Evolutionary conservation across 2,329 filamentous ascomycete genomes (phyloP).

Genomic region (Alternaria sp.): DNA sequence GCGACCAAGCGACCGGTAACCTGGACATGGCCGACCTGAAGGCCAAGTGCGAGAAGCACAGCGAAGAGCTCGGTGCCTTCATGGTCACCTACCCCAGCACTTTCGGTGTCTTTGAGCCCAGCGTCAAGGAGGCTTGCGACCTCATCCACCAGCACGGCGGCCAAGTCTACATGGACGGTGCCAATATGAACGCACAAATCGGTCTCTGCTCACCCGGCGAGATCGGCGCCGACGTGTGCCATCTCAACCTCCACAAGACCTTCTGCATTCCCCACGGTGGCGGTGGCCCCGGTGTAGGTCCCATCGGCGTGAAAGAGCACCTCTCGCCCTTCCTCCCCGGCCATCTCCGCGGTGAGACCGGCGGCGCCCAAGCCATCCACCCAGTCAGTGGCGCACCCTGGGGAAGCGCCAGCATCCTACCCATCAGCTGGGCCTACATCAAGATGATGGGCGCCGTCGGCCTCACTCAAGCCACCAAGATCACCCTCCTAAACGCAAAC

Average conservation of each 20-base stretch:
- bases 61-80: slow-evolving; percentile 84
- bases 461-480: slow-evolving; percentile 86
- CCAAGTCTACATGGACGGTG: slow-evolving; percentile 98
- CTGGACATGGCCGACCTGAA: slow-evolving; percentile 85
- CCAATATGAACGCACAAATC: slow-evolving; percentile 98
- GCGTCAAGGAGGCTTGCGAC: slow-evolving; percentile 82
- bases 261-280: slow-evolving; percentile 98
- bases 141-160: slow-evolving; percentile 87
- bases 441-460: slow-evolving; percentile 88
- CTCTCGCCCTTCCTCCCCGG: slow-evolving; percentile 78
- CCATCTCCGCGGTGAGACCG: slow-evolving; percentile 66
- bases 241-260: slow-evolving; percentile 97
- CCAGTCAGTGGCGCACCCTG: slow-evolving; percentile 83
- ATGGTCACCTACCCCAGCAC: slow-evolving; percentile 98
- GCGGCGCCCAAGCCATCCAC: slow-evolving; percentile 64
- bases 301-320: slow-evolving; percentile 88
- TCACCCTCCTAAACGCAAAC: slow-evolving; percentile 95
- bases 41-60: slow-evolving; percentile 87
- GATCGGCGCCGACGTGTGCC: slow-evolving; percentile 95
- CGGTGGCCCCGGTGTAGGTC: slow-evolving; percentile 90
- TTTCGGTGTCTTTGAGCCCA: slow-evolving; percentile 92
- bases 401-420: slow-evolving; percentile 89
- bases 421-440: slow-evolving; percentile 95
- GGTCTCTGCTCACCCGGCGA: slow-evolving; percentile 93
- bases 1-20: slow-evolving; percentile 84